A percentile compares a stretch with the other conserved stretches of the same genome.
phyloP scores from a whole-genome alignment of 495 filamentous ascomycete genomes.

The Daldinia grandis region DNA sequence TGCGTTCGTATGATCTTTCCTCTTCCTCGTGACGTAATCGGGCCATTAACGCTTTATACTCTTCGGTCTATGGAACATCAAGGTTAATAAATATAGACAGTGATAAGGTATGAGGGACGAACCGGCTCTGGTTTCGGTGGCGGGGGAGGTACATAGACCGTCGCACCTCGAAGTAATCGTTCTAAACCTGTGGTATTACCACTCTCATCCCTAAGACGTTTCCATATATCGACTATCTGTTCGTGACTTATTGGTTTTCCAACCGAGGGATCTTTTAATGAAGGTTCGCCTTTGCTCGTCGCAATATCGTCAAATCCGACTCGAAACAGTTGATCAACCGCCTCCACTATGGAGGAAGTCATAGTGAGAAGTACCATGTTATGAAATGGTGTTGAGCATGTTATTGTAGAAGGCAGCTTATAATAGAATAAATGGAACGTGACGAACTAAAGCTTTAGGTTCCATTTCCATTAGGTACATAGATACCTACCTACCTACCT shows the following conservation, averaged over 20 bases:
- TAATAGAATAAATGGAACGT: not conserved
- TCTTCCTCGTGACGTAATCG: conserved; percentile 83
- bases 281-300: conserved; percentile 47
- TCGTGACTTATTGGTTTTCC: conserved; percentile 81
- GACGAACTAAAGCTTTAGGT: conserved; percentile 4
- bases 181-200: conserved; percentile 60
- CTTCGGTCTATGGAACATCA: conserved; percentile 65
- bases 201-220: conserved; percentile 54
- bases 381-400: conserved; percentile 19
- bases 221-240: conserved; percentile 75
- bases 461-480: too few relatives aligned
- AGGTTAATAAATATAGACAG: conserved; percentile 35
- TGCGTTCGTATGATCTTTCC: conserved; percentile 77
- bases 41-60: conserved; percentile 91
- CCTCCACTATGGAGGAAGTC: conserved; percentile 74
- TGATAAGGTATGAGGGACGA: conserved; percentile 42
- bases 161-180: conserved; percentile 72
- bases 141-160: conserved; percentile 78
- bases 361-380: conserved; percentile 82
- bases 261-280: conserved; percentile 55
- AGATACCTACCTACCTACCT: too few relatives aligned
- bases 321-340: conserved; percentile 57
- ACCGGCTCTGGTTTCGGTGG: conserved; percentile 82
- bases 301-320: conserved; percentile 10
- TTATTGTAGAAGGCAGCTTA: not conserved